phyloP scores from a whole-genome alignment of 2,329 filamentous ascomycete genomes.

The Trichoderma koningii region DNA sequence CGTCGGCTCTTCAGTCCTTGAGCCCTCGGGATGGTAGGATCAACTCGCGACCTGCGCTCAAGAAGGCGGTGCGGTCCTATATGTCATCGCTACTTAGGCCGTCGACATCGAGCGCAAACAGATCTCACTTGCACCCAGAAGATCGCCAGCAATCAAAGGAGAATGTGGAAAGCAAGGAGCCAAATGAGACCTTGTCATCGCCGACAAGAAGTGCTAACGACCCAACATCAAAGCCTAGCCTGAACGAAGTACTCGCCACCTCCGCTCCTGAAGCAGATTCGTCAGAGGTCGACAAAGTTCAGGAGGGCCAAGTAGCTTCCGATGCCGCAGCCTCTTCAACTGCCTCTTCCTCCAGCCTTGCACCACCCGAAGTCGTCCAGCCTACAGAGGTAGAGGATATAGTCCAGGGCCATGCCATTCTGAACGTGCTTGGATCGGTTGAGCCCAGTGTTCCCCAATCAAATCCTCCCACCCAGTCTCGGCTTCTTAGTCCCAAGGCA shows the following conservation, averaged over 20 bases:
- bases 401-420: not conserved
- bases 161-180: not conserved
- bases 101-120: not conserved
- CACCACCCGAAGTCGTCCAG: not conserved
- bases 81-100: not conserved
- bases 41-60: constrained; percentile 17
- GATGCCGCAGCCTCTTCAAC: not conserved
- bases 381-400: not conserved
- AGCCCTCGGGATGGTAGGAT: constrained; percentile 19
- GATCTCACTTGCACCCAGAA: not conserved
- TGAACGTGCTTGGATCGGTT: not conserved
- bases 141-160: not conserved
- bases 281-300: not conserved
- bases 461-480: not conserved
- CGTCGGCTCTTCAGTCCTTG: constrained; percentile 12
- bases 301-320: not conserved
- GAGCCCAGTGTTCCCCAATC: not conserved
- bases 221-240: not conserved
- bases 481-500: not conserved
- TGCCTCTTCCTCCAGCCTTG: not conserved
- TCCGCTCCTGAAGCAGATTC: not conserved
- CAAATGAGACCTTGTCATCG: not conserved
- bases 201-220: not conserved
- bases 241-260: not conserved
- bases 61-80: constrained; percentile 17